Percentiles rank a stretch among this genome's conserved stretches.
Conservation (phyloP, 2,329 filamentous ascomycete genomes). For the Trichoderma cornu-damae region DNA sequence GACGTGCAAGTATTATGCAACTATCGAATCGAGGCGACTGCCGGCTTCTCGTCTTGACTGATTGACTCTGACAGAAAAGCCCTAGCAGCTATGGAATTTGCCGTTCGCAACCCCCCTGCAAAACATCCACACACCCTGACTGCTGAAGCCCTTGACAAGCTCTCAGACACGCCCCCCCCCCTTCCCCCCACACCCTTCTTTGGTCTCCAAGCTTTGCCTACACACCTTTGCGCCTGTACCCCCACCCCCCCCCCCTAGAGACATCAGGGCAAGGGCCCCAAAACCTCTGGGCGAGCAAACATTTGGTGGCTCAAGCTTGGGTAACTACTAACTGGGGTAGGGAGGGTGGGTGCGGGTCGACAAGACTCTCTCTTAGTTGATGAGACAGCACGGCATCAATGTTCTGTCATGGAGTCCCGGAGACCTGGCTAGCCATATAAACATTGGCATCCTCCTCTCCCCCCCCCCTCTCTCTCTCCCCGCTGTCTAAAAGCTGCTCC, state of each 20-base stretch:
- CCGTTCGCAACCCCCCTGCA: background rate
- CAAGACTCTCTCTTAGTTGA: constrained; percentile 13
- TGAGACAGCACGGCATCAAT: constrained; percentile 18
- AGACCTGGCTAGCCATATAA: constrained; percentile 19
- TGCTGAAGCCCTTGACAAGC: constrained; percentile 13
- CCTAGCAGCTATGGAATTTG: background rate
- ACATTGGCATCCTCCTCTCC: constrained; percentile 13
- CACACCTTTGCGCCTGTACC: background rate
- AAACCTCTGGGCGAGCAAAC: constrained; percentile 4
- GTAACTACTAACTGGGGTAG: constrained; percentile 1
- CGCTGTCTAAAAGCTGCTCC: constrained; percentile 16
- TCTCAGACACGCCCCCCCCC: too few relatives aligned
- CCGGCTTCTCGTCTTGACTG: too few relatives aligned
- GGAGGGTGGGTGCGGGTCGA: background rate
- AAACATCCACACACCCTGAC: constrained; percentile 17
- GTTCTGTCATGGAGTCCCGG: constrained; percentile 17
- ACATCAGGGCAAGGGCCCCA: constrained; percentile 10
- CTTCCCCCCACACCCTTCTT: background rate
- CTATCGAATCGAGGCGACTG: constrained; percentile 2
- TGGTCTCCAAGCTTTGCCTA: background rate
- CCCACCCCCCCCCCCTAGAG: background rate
- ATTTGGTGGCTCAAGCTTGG: background rate
- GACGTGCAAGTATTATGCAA: background rate
- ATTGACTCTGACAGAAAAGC: background rate
- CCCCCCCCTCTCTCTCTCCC: too few relatives aligned